Evolutionary conservation across 257 asterid species (phyloP).

Genomic region (Verbena officinalis): DNA sequence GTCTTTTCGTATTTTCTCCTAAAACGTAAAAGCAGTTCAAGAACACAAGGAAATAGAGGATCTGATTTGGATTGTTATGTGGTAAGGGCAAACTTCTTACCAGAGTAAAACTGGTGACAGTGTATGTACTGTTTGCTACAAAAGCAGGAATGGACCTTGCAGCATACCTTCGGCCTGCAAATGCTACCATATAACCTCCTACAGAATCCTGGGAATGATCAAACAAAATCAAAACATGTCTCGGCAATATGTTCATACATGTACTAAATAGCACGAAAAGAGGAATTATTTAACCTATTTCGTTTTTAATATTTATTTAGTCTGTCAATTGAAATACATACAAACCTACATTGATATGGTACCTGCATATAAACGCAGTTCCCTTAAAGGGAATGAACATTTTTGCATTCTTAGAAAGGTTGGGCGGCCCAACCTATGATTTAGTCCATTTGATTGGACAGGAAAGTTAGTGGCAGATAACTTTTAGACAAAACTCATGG

Average conservation of each 20-base stretch:
- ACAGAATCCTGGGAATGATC: constrained; percentile 51
- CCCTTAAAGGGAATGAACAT: background rate
- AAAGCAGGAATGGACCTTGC: constrained; percentile 90
- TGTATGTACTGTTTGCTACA: constrained; percentile 66
- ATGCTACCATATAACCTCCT: constrained; percentile 99
- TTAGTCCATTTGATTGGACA: background rate
- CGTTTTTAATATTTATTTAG: background rate
- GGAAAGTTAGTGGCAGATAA: too few relatives aligned
- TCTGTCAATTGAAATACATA: background rate
- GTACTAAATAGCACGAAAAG: background rate
- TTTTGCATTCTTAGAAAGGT: too few relatives aligned
- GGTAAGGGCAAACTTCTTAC: constrained; percentile 47
- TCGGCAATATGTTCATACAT: background rate
- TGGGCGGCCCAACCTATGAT: background rate
- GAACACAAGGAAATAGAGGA: too few relatives aligned
- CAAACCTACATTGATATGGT: background rate
- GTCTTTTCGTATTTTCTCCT: too few relatives aligned
- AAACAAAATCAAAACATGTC: too few relatives aligned
- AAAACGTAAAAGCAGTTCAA: too few relatives aligned
- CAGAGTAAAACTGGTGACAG: constrained; percentile 90
- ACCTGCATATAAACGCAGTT: too few relatives aligned
- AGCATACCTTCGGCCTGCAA: constrained; percentile 92
- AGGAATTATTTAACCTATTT: background rate
- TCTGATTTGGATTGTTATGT: background rate
- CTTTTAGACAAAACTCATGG: constrained; percentile 1